Evolutionary conservation across 116 monocot species (phyloP).

Genomic region (Phalaenopsis hybrid): DNA sequence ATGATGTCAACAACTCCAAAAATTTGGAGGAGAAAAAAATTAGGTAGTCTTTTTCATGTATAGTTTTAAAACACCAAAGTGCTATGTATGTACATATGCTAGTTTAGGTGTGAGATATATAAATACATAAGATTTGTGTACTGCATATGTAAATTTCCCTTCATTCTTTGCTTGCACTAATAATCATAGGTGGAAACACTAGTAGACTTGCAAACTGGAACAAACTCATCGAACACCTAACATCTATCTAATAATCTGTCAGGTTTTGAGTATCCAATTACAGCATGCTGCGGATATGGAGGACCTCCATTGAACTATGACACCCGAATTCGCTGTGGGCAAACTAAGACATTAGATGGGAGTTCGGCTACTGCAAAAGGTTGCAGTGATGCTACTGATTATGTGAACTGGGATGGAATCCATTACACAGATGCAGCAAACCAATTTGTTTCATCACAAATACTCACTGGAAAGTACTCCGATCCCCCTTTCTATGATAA

Average conservation of each 20-base stretch:
- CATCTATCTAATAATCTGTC: not conserved
- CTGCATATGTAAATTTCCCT: too few relatives aligned
- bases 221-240: too few relatives aligned
- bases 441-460: slow-evolving; percentile 62
- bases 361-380: slow-evolving; percentile 49
- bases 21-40: too few relatives aligned
- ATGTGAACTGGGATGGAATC: slow-evolving; percentile 92
- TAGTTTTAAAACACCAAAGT: too few relatives aligned
- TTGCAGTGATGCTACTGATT: slow-evolving; percentile 54
- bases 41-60: too few relatives aligned
- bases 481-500: slow-evolving; percentile 68
- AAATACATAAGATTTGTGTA: too few relatives aligned
- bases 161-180: too few relatives aligned
- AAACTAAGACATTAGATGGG: slow-evolving; percentile 71
- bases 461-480: slow-evolving; percentile 85
- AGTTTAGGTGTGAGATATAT: too few relatives aligned
- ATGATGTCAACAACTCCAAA: too few relatives aligned
- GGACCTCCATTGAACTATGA: slow-evolving; percentile 79
- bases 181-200: too few relatives aligned
- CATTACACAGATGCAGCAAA: slow-evolving; percentile 97
- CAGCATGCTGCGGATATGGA: slow-evolving; percentile 81
- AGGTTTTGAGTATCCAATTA: slow-evolving; percentile 70
- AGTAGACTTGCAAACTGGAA: too few relatives aligned
- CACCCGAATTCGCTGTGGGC: slow-evolving; percentile 57
- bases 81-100: too few relatives aligned